Base-by-base conservation (phyloP, 164 flowering plant genomes). In the Sedum album region DNA sequence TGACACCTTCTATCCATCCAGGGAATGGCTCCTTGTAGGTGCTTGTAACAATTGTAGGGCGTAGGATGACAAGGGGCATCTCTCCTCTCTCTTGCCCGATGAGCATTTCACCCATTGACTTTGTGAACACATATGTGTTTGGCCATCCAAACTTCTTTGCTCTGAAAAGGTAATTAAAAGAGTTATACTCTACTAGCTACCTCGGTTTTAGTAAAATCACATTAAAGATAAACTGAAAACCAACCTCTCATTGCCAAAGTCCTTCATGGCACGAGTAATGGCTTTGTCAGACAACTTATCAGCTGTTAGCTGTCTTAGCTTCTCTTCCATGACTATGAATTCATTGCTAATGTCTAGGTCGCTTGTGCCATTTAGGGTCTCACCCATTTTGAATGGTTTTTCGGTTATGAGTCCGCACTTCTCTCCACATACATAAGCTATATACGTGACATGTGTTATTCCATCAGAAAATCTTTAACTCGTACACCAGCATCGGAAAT, bases 21-120 rank as follows among this genome's bases (percentile, higher is more conserved):
- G 87, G 87, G 38, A 85, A 80, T 0, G 89, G 89, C 25, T 85
- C 87, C 57, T 76, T 80, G 73, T 60, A 81, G 15, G 89, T 83
- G 33, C 87, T 80, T 0, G 87, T 78, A 0, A 85, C 60, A 6
- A 85, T 79, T 17, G 85, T 79, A 2, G 89, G 89, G 31, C 87
- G 84, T 30, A 82, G 5, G 9, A 83, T 78, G 15, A 77, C 84
- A 8, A 80, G 48, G 3, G 87, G 77, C 11, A 80, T 57, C 6
- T 76, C 65, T 6, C 68, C 84, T 57, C 69, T 83, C 25, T 68
- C 9, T 0, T 77, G 36, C 1, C 78, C 79, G 26, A 82, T 33
- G 4, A 77, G 41, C 86, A 83, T 83, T 68, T 82, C 80, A 41
- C 81, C 88, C 82, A 84, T 71, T 65, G 84, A 79, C 71, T 84